Conservation (phyloP, 345 rosid species). For the Populus alba region DNA sequence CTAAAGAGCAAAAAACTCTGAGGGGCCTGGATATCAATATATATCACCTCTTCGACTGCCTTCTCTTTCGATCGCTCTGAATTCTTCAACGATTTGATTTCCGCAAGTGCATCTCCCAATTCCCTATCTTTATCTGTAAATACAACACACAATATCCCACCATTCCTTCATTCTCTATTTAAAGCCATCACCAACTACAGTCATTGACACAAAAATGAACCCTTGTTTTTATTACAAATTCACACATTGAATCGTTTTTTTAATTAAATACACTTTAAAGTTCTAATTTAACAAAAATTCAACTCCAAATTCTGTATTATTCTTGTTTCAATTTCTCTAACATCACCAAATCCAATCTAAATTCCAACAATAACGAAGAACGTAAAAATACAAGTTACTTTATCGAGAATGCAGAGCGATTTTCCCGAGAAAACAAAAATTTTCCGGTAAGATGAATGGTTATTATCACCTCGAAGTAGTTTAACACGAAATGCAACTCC, state of each 20-base stretch:
- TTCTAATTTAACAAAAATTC: not conserved
- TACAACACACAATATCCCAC: not conserved
- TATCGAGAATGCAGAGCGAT: not conserved
- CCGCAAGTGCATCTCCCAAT: conserved; percentile 44
- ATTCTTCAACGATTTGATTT: conserved; percentile 39
- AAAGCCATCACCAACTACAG: not conserved
- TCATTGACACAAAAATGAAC: too few relatives aligned
- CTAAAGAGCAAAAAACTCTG: not conserved
- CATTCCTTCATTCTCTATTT: not conserved
- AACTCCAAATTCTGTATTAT: not conserved
- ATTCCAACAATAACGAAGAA: not conserved
- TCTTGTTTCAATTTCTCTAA: not conserved
- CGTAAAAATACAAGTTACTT: not conserved
- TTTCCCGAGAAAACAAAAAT: too few relatives aligned
- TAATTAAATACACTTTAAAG: not conserved
- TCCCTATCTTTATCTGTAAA: conserved; percentile 47
- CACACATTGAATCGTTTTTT: not conserved
- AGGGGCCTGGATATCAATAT: not conserved
- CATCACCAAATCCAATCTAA: not conserved
- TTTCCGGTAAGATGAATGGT: not conserved
- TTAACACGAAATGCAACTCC: not conserved
- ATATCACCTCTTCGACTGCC: conserved; percentile 49
- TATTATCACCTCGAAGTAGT: not conserved
- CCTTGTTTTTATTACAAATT: too few relatives aligned
- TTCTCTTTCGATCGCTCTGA: conserved; percentile 43